Percentiles rank a stretch among this genome's conserved stretches.
Conservation (phyloP, 257 asterid genomes). For the Nicotiana tabacum region DNA sequence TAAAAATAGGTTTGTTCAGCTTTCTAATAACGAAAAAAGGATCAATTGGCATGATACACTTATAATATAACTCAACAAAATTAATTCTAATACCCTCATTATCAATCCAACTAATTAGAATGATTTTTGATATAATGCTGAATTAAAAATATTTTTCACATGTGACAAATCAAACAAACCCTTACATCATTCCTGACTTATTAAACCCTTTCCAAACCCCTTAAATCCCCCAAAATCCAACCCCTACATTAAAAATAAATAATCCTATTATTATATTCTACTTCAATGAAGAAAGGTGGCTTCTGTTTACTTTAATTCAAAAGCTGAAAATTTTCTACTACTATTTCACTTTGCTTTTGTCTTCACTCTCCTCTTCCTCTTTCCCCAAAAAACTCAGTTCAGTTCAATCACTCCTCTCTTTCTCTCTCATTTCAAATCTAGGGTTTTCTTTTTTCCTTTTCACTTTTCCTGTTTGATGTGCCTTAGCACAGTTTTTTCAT, state of each 20-base stretch:
- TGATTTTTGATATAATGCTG: no score
- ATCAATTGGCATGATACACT: no score
- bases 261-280: conserved; percentile 10
- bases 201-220: conserved; percentile 13
- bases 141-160: no score
- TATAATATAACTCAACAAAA: no score
- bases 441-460: conserved; percentile 45
- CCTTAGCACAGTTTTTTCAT: conserved; percentile 15
- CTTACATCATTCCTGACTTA: conserved; percentile 14
- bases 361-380: conserved; percentile 49
- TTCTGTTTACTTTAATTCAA: conserved; percentile 45
- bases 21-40: no score
- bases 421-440: conserved; percentile 59
- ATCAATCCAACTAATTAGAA: no score
- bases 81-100: no score
- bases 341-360: conserved; percentile 60
- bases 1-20: no score
- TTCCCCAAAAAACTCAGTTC: conserved; percentile 30
- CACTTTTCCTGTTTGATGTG: conserved; percentile 11
- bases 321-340: conserved; percentile 40
- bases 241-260: not conserved
- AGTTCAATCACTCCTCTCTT: conserved; percentile 7
- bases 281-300: conserved; percentile 18
- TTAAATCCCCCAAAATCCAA: not conserved
- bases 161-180: no score